Base-by-base conservation (phyloP, 805 yeast genomes). In the Candida morakotiae region DNA sequence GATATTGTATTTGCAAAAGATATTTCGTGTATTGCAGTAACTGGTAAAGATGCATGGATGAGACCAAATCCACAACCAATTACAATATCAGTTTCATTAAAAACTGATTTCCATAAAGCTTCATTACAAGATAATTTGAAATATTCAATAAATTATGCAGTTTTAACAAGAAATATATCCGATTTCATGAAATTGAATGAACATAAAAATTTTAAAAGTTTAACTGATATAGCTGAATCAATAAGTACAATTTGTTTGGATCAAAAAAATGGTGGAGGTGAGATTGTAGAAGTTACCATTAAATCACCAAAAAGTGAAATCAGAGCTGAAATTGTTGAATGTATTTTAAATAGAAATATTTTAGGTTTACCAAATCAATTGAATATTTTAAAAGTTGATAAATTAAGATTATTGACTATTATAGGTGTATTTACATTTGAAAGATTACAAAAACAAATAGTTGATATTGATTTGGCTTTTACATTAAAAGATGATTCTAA, bases 361-460 rank as follows among this genome's bases (percentile, higher is more conserved):
- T 28, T 30, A 7, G 42, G 45, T 3, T 3, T 13, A 18, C 13
- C n/a, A 10, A 46, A 37, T 8, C 21, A 38, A 15, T 30, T 34
- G 10, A 37, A 35, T 17, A 33, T 21, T 1, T 38, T 52, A 2
- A 52, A 49, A 8, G 75, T 87, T 27, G 62, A 67, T 4, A 71
- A 74, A 4, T 58, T 89, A 25, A 68, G 71, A 34, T 59, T 87
- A 13, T 68, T 81, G 34, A 82, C 96, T 0, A 68, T 89, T n/a
- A 84, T 93, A 47, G 99, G 98, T 4, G 93, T 93, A 6, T 91
- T 88, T 64, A 83, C 88, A 1, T 86, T 88, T 61, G 99, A 93
- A 56, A 69, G 98, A 41, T 58, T 81, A 16, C 81, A 83, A 51
- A 79, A 75, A 47, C 99, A 93, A 61, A 79, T 79, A 31, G 86